Evolutionary conservation across 1,284 basidiomycete species (phyloP).

Genomic region (Heterobasidion parviporum): DNA sequence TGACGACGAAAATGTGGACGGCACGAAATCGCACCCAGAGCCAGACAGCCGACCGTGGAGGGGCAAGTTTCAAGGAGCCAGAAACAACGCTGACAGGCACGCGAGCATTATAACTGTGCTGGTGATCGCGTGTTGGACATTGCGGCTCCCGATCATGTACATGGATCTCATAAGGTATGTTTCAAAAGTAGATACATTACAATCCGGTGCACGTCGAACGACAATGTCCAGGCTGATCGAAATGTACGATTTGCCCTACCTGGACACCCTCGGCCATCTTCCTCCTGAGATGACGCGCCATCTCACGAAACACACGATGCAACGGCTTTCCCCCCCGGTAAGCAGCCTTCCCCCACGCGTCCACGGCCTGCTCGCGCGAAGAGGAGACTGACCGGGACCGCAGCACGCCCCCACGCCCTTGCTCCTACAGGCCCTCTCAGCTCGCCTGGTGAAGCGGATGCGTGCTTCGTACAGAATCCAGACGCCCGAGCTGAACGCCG

Average conservation of each 20-base stretch:
- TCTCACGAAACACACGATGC: slow-evolving; percentile 59
- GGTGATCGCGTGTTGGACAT: slow-evolving; percentile 66
- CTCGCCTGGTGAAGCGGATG: slow-evolving; percentile 53
- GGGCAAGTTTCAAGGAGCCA: slow-evolving; percentile 8
- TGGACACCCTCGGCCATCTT: slow-evolving; percentile 63
- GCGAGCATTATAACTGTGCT: slow-evolving; percentile 59
- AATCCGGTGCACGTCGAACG: neutral
- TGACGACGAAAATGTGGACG: slow-evolving; percentile 28
- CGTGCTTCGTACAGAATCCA: slow-evolving; percentile 47
- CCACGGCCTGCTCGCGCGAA: neutral
- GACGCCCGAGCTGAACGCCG: slow-evolving; percentile 73
- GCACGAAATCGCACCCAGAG: slow-evolving; percentile 9
- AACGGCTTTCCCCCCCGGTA: slow-evolving; percentile 65
- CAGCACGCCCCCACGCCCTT: slow-evolving; percentile 59
- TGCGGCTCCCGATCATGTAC: slow-evolving; percentile 70
- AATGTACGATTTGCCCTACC: slow-evolving; percentile 71
- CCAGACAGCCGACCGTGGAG: slow-evolving; percentile 8
- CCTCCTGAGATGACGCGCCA: slow-evolving; percentile 59
- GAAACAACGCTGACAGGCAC: slow-evolving; percentile 39
- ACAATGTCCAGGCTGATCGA: slow-evolving; percentile 52
- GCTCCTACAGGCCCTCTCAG: slow-evolving; percentile 50
- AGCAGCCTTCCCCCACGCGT: slow-evolving; percentile 15
- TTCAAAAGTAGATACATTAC: neutral
- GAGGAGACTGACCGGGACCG: neutral
- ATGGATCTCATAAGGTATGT: slow-evolving; percentile 65